These are phyloP conservation scores for Micractinium conductrix DNA, from an alignment of 139 green algal species.

Conservation along the genomic window DNA sequence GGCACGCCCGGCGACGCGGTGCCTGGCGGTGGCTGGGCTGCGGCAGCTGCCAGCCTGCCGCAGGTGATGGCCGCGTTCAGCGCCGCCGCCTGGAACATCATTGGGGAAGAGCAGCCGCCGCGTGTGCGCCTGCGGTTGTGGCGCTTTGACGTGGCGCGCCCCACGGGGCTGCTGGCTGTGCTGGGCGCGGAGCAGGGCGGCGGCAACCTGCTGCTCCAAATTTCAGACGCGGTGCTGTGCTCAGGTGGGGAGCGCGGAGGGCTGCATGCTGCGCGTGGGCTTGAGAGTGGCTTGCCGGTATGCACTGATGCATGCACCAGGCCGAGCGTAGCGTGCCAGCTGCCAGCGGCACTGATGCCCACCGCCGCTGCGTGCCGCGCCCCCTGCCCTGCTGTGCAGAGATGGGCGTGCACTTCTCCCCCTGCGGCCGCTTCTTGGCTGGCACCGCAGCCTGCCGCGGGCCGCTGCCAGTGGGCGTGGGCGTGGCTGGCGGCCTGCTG, in stretches of 20 bases:
- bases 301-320: no score
- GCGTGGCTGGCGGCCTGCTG: background rate
- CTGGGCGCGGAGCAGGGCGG: background rate
- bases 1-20: no score
- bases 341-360: background rate
- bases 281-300: background rate
- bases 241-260: conserved; percentile 29
- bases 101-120: conserved; percentile 73
- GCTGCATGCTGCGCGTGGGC: background rate
- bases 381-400: conserved; percentile 50
- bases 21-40: background rate
- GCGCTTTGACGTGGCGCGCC: conserved; percentile 56
- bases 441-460: conserved; percentile 71
- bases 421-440: conserved; percentile 80
- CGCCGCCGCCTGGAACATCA: conserved; percentile 60
- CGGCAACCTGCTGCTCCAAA: conserved; percentile 52
- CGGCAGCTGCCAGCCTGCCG: conserved; percentile 8
- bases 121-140: conserved; percentile 82
- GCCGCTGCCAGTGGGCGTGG: background rate
- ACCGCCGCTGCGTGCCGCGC: background rate
- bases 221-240: conserved; percentile 84
- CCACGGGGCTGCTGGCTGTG: conserved; percentile 37
- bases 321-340: no score
- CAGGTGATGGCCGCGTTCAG: conserved; percentile 52
- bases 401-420: conserved; percentile 92